phyloP scores from a whole-genome alignment of 1,284 basidiomycete genomes.

The Boletus sp. region DNA sequence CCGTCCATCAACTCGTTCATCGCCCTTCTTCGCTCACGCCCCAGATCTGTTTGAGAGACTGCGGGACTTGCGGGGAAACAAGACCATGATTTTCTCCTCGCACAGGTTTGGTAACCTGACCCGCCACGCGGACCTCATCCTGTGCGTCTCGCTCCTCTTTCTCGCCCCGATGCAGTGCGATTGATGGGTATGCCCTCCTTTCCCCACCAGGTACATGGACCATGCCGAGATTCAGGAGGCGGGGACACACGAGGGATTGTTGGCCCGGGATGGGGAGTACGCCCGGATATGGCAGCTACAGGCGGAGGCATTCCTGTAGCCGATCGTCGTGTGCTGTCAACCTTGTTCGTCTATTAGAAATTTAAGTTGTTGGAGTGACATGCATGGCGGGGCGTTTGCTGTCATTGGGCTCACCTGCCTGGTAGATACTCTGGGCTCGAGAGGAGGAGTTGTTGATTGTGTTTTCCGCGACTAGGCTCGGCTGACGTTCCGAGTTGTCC shows the following conservation, averaged over 20 bases:
- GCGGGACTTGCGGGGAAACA: slow-evolving; percentile 58
- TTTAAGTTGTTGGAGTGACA: no score
- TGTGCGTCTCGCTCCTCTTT: slow-evolving; percentile 41
- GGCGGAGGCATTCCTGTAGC: slow-evolving; percentile 55
- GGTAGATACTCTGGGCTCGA: no score
- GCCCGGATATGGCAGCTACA: slow-evolving; percentile 66
- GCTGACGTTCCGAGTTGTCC: no score
- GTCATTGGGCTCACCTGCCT: no score
- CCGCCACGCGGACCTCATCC: slow-evolving; percentile 63
- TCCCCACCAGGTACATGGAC: slow-evolving; percentile 57
- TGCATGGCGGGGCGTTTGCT: no score
- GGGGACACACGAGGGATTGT: slow-evolving; percentile 60
- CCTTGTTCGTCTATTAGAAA: no score
- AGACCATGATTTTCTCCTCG: slow-evolving; percentile 76
- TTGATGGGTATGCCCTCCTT: neutral
- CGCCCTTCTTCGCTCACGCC: neutral
- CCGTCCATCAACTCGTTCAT: neutral
- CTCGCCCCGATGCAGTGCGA: no score
- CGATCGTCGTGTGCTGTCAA: neutral
- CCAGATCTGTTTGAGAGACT: slow-evolving; percentile 69
- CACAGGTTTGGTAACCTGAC: slow-evolving; percentile 73
- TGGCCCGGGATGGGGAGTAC: slow-evolving; percentile 58
- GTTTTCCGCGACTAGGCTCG: no score
- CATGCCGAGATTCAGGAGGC: slow-evolving; percentile 51
- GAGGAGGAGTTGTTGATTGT: no score